phyloP scores from a whole-genome alignment of 495 filamentous ascomycete species.

The Penicillium fimorum region DNA sequence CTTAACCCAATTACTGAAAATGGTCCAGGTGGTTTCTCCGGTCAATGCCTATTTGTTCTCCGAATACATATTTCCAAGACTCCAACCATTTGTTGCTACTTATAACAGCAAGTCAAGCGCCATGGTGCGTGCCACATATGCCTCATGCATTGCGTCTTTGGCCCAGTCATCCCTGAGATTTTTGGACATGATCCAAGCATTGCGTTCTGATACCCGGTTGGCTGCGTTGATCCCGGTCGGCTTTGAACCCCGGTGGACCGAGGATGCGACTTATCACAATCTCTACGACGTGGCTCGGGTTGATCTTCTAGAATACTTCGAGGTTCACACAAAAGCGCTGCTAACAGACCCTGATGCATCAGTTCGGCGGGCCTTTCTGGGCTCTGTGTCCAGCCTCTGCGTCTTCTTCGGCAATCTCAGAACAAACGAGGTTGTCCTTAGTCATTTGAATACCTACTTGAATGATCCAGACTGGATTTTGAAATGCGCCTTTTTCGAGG shows the following conservation, averaged over 20 bases:
- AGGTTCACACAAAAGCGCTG: constrained; percentile 81
- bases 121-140: constrained; percentile 83
- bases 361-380: constrained; percentile 92
- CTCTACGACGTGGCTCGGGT: constrained; percentile 78
- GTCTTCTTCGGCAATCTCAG: constrained; percentile 89
- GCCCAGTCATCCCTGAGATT: constrained; percentile 86
- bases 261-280: constrained; percentile 74
- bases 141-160: constrained; percentile 84
- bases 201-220: constrained; percentile 80
- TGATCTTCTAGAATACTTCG: constrained; percentile 77
- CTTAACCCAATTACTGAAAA: constrained; percentile 81
- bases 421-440: constrained; percentile 90
- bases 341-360: constrained; percentile 83
- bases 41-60: constrained; percentile 95
- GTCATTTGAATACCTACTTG: constrained; percentile 94
- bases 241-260: constrained; percentile 54
- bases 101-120: constrained; percentile 58
- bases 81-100: constrained; percentile 66
- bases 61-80: constrained; percentile 86
- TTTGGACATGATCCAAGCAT: constrained; percentile 84
- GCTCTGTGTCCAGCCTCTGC: constrained; percentile 87
- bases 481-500: constrained; percentile 94
- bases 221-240: constrained; percentile 72
- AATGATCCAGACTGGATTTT: constrained; percentile 97
- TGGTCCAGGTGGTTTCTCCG: constrained; percentile 84